Base-by-base conservation (phyloP, 2,329 filamentous ascomycete genomes). In the Cercospora brassicicola region DNA sequence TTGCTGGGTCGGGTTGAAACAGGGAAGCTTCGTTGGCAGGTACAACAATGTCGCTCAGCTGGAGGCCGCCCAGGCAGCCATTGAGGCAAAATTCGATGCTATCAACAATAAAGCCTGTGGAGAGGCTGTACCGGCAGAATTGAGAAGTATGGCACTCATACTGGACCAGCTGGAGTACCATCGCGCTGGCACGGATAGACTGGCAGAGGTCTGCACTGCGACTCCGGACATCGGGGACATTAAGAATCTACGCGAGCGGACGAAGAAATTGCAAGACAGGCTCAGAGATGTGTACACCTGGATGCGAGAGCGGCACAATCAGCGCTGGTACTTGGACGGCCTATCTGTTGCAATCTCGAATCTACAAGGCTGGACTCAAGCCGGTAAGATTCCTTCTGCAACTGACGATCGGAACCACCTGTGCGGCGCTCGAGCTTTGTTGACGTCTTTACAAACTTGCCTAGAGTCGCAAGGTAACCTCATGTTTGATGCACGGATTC, bases 401-500 rank as follows among this genome's bases (percentile, higher is more conserved):
- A 18, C 56, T n/a, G 39, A 48, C 18, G 57, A 48, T 13, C 2
- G 11, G 3, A 11, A 3, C 30, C 36, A 30, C 36, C 18, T 65
- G 11, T 59, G 64, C 31, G 64, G 64, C 23, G 55, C 64, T 23
- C 26, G 57, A 9, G 64, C 64, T 13, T n/a, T 65, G 26, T 28
- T 65, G 26, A 30, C 48, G n/a, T 65, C 64, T 7, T 30, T 65
- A 9, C 55, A 60, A 13, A 18, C 64, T 31, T 23, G 30, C 31
- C 15, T 42, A 20, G 0, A 28, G 18, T 20, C 33, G 4, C 28
- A 31, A 48, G 36, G 9, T 4, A 42, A 30, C 8, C 36, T 36
- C 39, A 51, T 26, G 36, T 36, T 33, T 28, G 56, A 36, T 18
- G 42, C 13, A 39, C 45, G n/a, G 4, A 39, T 45, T 3, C 42